Base-by-base conservation (phyloP, 2,329 filamentous ascomycete genomes). In the Penicillium fuscoglaucum region DNA sequence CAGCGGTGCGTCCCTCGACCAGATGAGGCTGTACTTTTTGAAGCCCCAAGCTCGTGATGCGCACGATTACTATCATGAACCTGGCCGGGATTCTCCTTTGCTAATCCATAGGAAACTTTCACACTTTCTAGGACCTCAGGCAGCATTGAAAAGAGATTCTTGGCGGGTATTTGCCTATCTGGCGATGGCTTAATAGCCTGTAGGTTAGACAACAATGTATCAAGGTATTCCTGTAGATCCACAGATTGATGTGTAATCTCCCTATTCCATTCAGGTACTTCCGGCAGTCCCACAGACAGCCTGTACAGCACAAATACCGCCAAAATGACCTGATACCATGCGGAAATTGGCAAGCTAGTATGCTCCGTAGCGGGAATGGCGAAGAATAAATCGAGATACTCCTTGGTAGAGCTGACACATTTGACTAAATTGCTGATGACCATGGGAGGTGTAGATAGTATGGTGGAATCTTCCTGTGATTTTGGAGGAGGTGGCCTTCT, bases 41-140 rank as follows among this genome's bases (percentile, higher is more conserved):
- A 59, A 46, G 19, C 21, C 31, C 9, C 29, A 12, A 59, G 19
- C 4, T 56, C 29, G 21, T 33, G 21, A 49, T 49, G 47, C 8
- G 47, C 47, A 49, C 26, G 47, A 15, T 12, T 19, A n/a, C 47
- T 49, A 49, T 28, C 47, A 49, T 2, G 21, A 19, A 28, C 9
- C 2, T 49, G 31, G 28, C 33, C 9, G 21, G 10, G 13, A 44
- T 60, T 53, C 50, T 55, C 53, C 43, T 52, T 63, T 39, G 51
- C 47, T 33, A 55, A 51, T 37, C 26, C 51, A 60, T 60, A 63
- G 35, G 61, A 63, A 50, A 41, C 47, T 43, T 40, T 52, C 19
- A 63, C 61, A 60, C 56, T 63, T 60, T 52, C 56, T 24, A 63
- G 53, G 43, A 61, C 48, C 53, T 61, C 59, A 24, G 52, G 56